Evolutionary conservation across 371 early-diverging fungal genomes (phyloP).

Genomic region (Globomyces sp.): DNA sequence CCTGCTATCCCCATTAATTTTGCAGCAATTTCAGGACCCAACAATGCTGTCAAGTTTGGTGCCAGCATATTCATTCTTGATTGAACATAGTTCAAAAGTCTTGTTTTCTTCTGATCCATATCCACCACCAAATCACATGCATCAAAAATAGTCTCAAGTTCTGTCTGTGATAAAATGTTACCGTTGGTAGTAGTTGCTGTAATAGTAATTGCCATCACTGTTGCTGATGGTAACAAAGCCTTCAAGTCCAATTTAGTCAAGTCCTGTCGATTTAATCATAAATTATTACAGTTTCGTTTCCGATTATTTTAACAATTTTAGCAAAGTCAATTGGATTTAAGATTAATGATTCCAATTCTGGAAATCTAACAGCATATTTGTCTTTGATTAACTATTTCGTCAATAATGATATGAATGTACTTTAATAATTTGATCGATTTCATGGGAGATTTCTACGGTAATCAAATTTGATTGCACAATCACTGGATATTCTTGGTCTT

Average conservation of each 20-base stretch:
- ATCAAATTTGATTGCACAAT: slow-evolving; percentile 86
- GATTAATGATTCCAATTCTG: slow-evolving; percentile 88
- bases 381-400: slow-evolving; percentile 60
- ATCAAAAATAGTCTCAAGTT: slow-evolving; percentile 66
- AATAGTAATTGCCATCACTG: slow-evolving; percentile 89
- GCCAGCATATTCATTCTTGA: slow-evolving; percentile 91
- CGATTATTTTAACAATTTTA: slow-evolving; percentile 82
- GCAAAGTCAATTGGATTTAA: slow-evolving; percentile 87
- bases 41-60: slow-evolving; percentile 87
- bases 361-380: slow-evolving; percentile 83
- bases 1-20: slow-evolving; percentile 81
- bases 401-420: slow-evolving; percentile 38
- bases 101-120: slow-evolving; percentile 65
- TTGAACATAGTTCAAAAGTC: slow-evolving; percentile 86
- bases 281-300: slow-evolving; percentile 49
- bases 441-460: slow-evolving; percentile 82
- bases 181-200: slow-evolving; percentile 87
- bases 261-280: slow-evolving; percentile 18
- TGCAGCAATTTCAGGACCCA: slow-evolving; percentile 88
- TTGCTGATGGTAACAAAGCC: slow-evolving; percentile 77
- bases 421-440: slow-evolving; percentile 83
- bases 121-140: slow-evolving; percentile 80
- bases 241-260: slow-evolving; percentile 63
- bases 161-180: slow-evolving; percentile 55
- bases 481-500: slow-evolving; percentile 82